Base-by-base conservation (phyloP, 352 stramenopile genomes). In the Phytophthora vignae region DNA sequence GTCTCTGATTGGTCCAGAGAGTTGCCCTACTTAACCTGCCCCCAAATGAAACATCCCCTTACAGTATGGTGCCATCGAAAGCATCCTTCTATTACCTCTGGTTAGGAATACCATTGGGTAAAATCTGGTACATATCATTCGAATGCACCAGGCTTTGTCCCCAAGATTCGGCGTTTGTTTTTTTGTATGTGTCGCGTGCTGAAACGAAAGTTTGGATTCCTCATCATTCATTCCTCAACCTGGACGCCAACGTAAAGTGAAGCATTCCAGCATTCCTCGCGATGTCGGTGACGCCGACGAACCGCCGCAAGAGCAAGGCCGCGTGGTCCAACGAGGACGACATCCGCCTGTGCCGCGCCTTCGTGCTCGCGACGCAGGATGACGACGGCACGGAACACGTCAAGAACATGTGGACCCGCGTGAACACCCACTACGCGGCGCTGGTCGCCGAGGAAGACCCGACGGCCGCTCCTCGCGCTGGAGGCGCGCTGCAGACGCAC, bases 371-470 rank as follows among this genome's bases (percentile, higher is more conserved):
- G 46, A 74, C 72, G 25, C 67, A 79, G 62, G 59, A 68, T 46
- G 62, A 38, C 40, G 63, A 74, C 19, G 72, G 62, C 63, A 73
- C 54, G 11, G 68, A 79, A 33, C 67, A 76, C 48, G 69, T 76
- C 31, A 73, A 76, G 54, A 73, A 79, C 44, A 76, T 79, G 63
- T 79, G 72, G 72, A 68, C 55, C 12, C 72, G 72, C 12, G 68
- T 79, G 59, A 36, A 60, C 40, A 69, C 56, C 29, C 64, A 68
- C 58, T 79, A 79, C 54, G 48, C 60, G 42, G 17, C 42, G 33
- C 54, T 79, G 12, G 53, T 57, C 10, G 58, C 49, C 21, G 63
- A 73, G 15, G 72, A 78, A 12, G 71, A 76, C 22, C 68, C 72
- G 29, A 29, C 0, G 17, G 68, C 72, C 3, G 58, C 63, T 38